Conservation (phyloP, 495 filamentous ascomycete genomes). For the Aspergillus olivimuriae region DNA sequence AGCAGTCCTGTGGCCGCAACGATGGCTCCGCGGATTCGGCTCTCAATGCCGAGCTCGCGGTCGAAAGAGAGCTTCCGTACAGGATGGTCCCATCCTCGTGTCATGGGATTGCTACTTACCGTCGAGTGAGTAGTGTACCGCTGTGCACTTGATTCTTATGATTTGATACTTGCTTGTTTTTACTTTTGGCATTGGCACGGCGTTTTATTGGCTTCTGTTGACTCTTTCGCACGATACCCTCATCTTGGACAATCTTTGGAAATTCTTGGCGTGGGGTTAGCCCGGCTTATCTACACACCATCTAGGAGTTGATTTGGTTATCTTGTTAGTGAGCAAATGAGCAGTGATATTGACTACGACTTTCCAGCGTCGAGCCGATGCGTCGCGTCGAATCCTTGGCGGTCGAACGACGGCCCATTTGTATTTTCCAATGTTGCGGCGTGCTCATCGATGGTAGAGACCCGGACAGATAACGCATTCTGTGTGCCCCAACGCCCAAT, state of each 20-base stretch:
- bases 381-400: background rate
- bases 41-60: no score
- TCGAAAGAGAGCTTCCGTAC: background rate
- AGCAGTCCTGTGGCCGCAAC: no score
- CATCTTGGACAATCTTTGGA: background rate
- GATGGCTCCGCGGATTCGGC: no score
- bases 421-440: no score
- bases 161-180: conserved; percentile 3
- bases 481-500: no score
- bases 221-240: background rate
- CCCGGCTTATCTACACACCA: conserved; percentile 1
- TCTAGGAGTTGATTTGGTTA: conserved; percentile 6
- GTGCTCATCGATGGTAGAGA: no score
- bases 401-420: no score
- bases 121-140: conserved; percentile 2
- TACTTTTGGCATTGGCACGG: conserved; percentile 12
- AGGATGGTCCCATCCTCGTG: background rate
- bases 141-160: conserved; percentile 3
- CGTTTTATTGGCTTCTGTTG: conserved; percentile 3
- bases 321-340: conserved; percentile 10
- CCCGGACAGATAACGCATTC: no score
- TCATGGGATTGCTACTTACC: conserved; percentile 2
- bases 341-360: conserved; percentile 6
- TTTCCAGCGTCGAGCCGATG: background rate
- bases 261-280: conserved; percentile 1